Evolutionary conservation across 495 filamentous ascomycete species (phyloP), one percentile per base, ranked within the genome.

Genomic region (Hyaloscypha hepaticicola): DNA sequence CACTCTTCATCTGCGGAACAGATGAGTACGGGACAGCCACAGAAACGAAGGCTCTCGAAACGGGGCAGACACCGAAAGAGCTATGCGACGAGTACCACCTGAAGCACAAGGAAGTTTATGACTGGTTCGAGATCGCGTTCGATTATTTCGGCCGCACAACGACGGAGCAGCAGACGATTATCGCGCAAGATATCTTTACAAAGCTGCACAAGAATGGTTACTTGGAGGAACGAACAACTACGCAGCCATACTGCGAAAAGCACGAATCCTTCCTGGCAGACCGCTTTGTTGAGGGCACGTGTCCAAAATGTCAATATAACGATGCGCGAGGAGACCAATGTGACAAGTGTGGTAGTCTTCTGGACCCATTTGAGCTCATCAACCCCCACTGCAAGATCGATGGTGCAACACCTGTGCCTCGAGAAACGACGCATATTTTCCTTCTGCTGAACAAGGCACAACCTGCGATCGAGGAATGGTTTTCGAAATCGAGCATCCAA

Each of bases 261-360:
- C 93, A 98, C 74, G 78, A 86, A 21, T 87, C 87, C 25, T 98
- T 96, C 80, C 74, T 98, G 58, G 93, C 94, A 24, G 94, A 98
- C 76, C 90, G 94, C 48, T 98, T 90, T 72, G 92, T 97, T 22
- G 93, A 97, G 78, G 93, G 93, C 21, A 89, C 87, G 66, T 97
- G 93, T 77, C 87, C 88, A 48, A 85, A 85, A 61, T 97, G 90
- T 77, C 82, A 82, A 58, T 92, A 93, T 74, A 81, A 85, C 48
- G 93, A 93, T 72, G 93, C 93, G 31, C 79, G 84, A 60, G 87
- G 88, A 61, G 89, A 91, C 70, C 86, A 96, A 78, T 97, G 93
- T 70, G 93, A 97, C 75, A 89, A 88, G 69, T 97, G 92, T 66
- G 80, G 81, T 60, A 60, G 88, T 70, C 80, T 96, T 45, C 82